These are phyloP conservation scores for Massarina eburnea DNA, from an alignment of 2,329 filamentous ascomycete genomes.

Conservation along the genomic window DNA sequence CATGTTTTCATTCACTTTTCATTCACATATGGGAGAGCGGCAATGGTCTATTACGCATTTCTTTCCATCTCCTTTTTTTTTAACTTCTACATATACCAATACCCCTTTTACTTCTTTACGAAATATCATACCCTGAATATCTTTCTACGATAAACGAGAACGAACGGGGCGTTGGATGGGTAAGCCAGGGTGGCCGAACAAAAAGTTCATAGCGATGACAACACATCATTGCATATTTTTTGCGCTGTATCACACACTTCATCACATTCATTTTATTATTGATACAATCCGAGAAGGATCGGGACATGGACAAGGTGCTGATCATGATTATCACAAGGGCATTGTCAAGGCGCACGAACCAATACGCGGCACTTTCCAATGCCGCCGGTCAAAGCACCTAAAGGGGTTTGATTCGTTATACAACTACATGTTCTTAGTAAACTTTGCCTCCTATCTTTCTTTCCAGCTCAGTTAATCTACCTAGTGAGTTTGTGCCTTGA, in stretches of 20 bases:
- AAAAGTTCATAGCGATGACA: neutral
- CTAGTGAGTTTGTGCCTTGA: no score
- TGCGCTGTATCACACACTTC: neutral
- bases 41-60: neutral
- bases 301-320: neutral
- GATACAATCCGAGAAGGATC: neutral
- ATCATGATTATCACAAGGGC: neutral
- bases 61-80: neutral
- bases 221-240: neutral
- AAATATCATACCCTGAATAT: neutral
- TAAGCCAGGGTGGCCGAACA: neutral
- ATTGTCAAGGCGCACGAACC: no score
- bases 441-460: constrained; percentile 1
- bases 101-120: neutral
- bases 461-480: no score
- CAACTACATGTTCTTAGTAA: neutral
- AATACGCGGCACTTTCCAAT: no score
- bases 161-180: no score
- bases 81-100: neutral
- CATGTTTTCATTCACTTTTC: no score
- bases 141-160: neutral
- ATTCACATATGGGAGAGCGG: neutral
- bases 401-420: constrained; percentile 1
- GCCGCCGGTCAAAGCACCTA: neutral
- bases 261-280: no score